Conservation (phyloP, 345 rosid species). For the Nasturtium officinale region DNA sequence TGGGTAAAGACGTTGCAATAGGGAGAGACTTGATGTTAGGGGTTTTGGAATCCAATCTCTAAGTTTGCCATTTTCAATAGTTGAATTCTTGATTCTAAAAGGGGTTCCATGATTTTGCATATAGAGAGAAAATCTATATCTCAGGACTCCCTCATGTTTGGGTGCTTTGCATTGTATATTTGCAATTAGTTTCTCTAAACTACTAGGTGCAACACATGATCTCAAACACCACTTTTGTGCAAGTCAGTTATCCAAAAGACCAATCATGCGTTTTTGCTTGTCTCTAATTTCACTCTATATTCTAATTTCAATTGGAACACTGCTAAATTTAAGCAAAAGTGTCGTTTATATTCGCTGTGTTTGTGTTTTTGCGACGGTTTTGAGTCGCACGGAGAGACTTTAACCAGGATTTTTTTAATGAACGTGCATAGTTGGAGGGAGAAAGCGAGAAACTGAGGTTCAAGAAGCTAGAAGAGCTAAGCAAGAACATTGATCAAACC, state of each 20-base stretch:
- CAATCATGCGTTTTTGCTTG: background rate
- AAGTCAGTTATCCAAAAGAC: background rate
- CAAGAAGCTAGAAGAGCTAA: conserved; percentile 86
- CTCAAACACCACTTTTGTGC: background rate
- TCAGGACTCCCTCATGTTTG: conserved; percentile 5
- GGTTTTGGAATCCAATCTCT: conserved; percentile 1
- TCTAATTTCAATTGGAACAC: background rate
- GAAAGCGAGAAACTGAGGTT: conserved; percentile 82
- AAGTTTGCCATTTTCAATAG: background rate
- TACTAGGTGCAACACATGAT: conserved; percentile 12
- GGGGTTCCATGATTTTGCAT: background rate
- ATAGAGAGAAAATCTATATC: background rate
- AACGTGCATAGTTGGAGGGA: conserved; percentile 60
- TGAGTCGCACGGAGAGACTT: background rate
- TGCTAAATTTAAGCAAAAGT: background rate
- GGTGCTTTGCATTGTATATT: conserved; percentile 5
- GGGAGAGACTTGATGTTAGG: background rate
- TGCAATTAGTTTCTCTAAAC: conserved; percentile 15
- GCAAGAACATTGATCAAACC: conserved; percentile 69
- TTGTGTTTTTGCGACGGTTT: conserved; percentile 18
- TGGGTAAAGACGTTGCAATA: background rate
- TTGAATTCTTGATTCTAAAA: background rate
- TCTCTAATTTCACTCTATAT: background rate
- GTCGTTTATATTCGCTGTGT: background rate
- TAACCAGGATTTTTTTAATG: background rate